phyloP scores from a whole-genome alignment of 768 basidiomycete genomes.

The Lyophyllum semitale region DNA sequence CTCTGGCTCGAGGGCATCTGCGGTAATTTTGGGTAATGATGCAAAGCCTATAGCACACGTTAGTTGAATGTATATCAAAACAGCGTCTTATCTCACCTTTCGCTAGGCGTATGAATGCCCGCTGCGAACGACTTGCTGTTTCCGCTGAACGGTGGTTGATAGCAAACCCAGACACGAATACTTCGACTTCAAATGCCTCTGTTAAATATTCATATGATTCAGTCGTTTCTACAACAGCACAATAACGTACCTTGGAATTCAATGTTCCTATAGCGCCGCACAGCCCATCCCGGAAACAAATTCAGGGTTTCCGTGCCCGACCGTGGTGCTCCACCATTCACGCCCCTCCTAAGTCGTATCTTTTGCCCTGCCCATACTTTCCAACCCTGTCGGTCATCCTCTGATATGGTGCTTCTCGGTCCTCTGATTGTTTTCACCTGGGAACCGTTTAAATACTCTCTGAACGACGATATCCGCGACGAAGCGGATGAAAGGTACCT shows the following conservation, averaged over 20 bases:
- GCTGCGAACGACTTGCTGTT: slow-evolving; percentile 69
- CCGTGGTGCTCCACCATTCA: slow-evolving; percentile 9
- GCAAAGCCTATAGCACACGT: slow-evolving; percentile 60
- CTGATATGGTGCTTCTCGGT: not conserved
- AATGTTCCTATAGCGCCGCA: slow-evolving; percentile 43
- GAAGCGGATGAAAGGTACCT: slow-evolving; percentile 31
- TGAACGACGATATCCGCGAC: slow-evolving; percentile 40
- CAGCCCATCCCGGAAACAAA: slow-evolving; percentile 85
- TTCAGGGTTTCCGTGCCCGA: slow-evolving; percentile 44
- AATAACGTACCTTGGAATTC: slow-evolving; percentile 27
- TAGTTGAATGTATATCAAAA: not conserved
- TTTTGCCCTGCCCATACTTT: slow-evolving; percentile 67
- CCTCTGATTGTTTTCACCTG: slow-evolving; percentile 10
- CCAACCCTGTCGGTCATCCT: slow-evolving; percentile 44
- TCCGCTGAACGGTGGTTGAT: slow-evolving; percentile 59
- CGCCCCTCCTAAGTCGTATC: slow-evolving; percentile 33
- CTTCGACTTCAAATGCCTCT: slow-evolving; percentile 69
- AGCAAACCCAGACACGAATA: slow-evolving; percentile 80
- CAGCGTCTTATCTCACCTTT: slow-evolving; percentile 53
- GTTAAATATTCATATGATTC: not conserved
- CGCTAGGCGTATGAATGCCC: slow-evolving; percentile 75
- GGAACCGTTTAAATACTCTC: slow-evolving; percentile 39
- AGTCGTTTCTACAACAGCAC: not conserved
- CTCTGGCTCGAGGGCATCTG: slow-evolving; percentile 28
- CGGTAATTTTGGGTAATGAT: slow-evolving; percentile 61